A percentile compares a stretch with the other conserved stretches of the same genome.
Conservation (phyloP, 257 asterid genomes). For the Ajuga chamaepitys region DNA sequence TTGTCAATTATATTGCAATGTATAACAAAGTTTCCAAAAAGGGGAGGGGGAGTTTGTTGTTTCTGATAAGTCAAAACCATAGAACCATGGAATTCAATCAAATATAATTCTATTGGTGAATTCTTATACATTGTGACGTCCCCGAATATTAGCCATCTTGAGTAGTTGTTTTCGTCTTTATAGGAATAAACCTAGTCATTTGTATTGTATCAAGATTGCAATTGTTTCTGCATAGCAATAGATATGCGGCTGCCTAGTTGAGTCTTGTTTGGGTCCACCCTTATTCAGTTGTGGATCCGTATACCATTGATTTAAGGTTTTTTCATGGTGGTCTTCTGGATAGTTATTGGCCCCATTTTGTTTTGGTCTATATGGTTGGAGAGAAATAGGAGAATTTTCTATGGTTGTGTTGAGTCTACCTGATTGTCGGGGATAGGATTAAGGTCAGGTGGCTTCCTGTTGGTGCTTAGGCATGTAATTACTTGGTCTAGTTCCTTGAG, state of each 20-base stretch:
- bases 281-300: no score
- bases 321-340: no score
- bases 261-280: background rate
- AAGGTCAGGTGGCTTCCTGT: no score
- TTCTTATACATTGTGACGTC: background rate
- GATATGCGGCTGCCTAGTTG: conserved; percentile 1
- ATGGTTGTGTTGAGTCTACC: no score
- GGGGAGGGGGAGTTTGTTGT: background rate
- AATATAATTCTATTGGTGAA: background rate
- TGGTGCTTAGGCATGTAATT: no score
- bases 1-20: background rate
- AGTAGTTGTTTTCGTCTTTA: background rate
- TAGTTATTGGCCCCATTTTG: no score
- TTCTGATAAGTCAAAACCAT: background rate
- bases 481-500: no score
- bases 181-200: background rate
- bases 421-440: no score
- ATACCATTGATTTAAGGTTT: no score
- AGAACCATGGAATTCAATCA: background rate
- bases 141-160: background rate
- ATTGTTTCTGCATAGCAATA: background rate
- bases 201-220: background rate
- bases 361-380: no score
- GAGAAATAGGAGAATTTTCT: no score
- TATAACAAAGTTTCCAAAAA: background rate